A percentile compares a stretch with the other conserved stretches of the same genome.
phyloP scores from a whole-genome alignment of 257 asterid species.

The Paraleonurus japonicus region DNA sequence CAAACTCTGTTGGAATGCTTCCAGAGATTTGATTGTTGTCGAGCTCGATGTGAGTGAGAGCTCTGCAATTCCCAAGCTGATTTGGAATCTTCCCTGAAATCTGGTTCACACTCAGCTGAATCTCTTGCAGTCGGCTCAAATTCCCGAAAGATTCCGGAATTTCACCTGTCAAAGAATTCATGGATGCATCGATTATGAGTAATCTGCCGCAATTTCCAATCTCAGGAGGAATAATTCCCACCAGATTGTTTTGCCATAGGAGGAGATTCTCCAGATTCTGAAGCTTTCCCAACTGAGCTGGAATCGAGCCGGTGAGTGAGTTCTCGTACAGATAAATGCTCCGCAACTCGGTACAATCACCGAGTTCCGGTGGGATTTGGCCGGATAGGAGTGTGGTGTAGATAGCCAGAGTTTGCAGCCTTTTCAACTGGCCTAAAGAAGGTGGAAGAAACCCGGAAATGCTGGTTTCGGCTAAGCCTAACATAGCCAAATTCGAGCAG shows the following conservation, averaged over 20 bases:
- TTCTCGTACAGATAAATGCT: constrained; percentile 64
- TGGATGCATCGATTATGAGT: constrained; percentile 52
- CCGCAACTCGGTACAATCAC: constrained; percentile 46
- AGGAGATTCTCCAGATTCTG: constrained; percentile 47
- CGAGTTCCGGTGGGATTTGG: constrained; percentile 72
- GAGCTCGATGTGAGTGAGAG: constrained; percentile 64
- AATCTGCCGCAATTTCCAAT: constrained; percentile 53
- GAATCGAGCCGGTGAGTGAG: constrained; percentile 65
- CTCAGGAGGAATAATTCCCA: constrained; percentile 58
- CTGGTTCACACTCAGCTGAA: constrained; percentile 70
- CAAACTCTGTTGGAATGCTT: constrained; percentile 60
- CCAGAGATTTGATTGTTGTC: constrained; percentile 77
- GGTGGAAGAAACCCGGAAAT: constrained; percentile 72
- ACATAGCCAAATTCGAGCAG: constrained; percentile 49
- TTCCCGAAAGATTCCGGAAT: constrained; percentile 63
- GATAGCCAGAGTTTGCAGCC: constrained; percentile 56
- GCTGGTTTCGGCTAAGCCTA: constrained; percentile 76
- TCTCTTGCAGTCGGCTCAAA: constrained; percentile 45
- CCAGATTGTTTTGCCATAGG: constrained; percentile 68
- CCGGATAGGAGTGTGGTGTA: constrained; percentile 76
- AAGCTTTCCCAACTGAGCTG: constrained; percentile 52
- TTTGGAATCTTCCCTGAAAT: constrained; percentile 64
- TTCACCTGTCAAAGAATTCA: constrained; percentile 61
- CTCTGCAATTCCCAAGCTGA: constrained; percentile 58
- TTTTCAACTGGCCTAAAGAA: constrained; percentile 52